These are phyloP conservation scores for Aspergillus quadrilineatus DNA, from an alignment of 2,329 filamentous ascomycete genomes.

Conservation along the genomic window DNA sequence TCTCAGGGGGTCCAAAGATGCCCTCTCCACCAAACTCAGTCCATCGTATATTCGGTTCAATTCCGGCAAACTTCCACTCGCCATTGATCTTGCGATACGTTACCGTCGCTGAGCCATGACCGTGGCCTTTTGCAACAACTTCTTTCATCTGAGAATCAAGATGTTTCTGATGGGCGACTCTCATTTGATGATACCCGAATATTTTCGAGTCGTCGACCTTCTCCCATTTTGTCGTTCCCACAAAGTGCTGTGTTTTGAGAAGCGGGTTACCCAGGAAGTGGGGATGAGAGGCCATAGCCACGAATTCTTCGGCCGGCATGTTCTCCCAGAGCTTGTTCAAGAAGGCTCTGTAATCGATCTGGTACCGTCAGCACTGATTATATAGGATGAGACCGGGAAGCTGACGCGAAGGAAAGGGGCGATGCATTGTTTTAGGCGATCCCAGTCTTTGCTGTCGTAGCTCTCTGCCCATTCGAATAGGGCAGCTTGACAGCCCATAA, in stretches of 20 bases:
- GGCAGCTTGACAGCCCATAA: background rate
- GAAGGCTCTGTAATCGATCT: slow-evolving; percentile 67
- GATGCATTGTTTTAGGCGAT: slow-evolving; percentile 4
- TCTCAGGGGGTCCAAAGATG: slow-evolving; percentile 1
- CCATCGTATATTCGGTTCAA: slow-evolving; percentile 41
- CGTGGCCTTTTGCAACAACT: slow-evolving; percentile 56
- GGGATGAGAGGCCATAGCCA: slow-evolving; percentile 54
- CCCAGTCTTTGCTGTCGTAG: slow-evolving; percentile 13
- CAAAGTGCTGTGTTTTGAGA: slow-evolving; percentile 60
- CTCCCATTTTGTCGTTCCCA: slow-evolving; percentile 57
- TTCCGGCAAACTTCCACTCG: slow-evolving; percentile 58
- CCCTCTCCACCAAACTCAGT: slow-evolving; percentile 9
- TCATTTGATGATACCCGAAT: slow-evolving; percentile 56
- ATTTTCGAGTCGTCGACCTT: slow-evolving; percentile 55
- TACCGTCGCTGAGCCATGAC: slow-evolving; percentile 54
- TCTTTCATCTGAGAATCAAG: slow-evolving; percentile 43
- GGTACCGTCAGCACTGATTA: background rate
- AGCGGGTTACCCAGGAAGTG: slow-evolving; percentile 57
- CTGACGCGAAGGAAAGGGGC: slow-evolving; percentile 7
- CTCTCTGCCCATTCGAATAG: slow-evolving; percentile 11
- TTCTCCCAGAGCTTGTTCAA: slow-evolving; percentile 42
- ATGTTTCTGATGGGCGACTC: slow-evolving; percentile 59
- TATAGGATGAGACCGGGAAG: background rate
- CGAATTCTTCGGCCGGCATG: slow-evolving; percentile 57
- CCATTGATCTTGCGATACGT: slow-evolving; percentile 56